Conservation (phyloP, 306 rosid genomes). For the Glycine soja region DNA sequence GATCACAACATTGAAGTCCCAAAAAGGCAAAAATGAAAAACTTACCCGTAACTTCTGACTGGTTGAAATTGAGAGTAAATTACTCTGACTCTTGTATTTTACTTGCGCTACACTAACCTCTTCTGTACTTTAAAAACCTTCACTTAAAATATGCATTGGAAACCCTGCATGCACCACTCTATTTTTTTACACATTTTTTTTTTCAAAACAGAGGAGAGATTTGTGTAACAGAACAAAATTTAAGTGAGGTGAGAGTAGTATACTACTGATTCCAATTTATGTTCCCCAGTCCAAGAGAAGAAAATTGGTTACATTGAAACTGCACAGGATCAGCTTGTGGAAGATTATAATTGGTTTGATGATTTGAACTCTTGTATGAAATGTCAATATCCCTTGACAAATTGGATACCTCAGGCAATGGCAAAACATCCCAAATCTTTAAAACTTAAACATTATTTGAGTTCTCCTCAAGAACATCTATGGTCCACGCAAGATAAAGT, state of each 20-base stretch:
- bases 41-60: slow-evolving; percentile 4
- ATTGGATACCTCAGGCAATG: slow-evolving; percentile 44
- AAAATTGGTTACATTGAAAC: slow-evolving; percentile 40
- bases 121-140: background rate
- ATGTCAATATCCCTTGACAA: slow-evolving; percentile 46
- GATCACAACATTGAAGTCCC: slow-evolving; percentile 12
- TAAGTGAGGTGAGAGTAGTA: slow-evolving; percentile 18
- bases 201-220: slow-evolving; percentile 12
- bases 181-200: background rate
- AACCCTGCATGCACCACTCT: slow-evolving; percentile 16
- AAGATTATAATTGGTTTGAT: slow-evolving; percentile 31
- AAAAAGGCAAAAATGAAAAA: slow-evolving; percentile 16
- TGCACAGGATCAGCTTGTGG: slow-evolving; percentile 51
- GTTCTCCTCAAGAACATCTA: slow-evolving; percentile 53
- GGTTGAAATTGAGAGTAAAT: slow-evolving; percentile 13
- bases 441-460: slow-evolving; percentile 51
- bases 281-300: slow-evolving; percentile 30
- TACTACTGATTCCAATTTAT: slow-evolving; percentile 33
- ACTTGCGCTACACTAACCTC: slow-evolving; percentile 7
- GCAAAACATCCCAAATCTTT: slow-evolving; percentile 61
- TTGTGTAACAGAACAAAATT: slow-evolving; percentile 16
- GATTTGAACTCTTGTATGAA: slow-evolving; percentile 34
- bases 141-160: slow-evolving; percentile 3
- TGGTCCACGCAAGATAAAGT: slow-evolving; percentile 59
- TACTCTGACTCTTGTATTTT: slow-evolving; percentile 21